Percentiles rank a stretch among this genome's conserved stretches.
Conservation (phyloP, 768 basidiomycete genomes). For the Filobasidium floriforme region DNA sequence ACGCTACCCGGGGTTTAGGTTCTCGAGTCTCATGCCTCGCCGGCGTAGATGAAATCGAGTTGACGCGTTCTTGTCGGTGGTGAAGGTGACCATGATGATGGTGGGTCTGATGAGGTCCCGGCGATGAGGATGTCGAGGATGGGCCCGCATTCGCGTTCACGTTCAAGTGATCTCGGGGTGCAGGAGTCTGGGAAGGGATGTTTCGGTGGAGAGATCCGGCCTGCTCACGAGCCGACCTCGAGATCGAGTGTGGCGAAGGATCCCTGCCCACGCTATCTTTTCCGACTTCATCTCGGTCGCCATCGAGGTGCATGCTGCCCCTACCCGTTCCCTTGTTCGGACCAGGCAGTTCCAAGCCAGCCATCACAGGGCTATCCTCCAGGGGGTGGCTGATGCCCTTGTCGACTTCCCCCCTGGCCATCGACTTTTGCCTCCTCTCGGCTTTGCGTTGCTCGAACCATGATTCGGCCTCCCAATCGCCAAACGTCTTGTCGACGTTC, state of each 20-base stretch:
- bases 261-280: slow-evolving; percentile 3
- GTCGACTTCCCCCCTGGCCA: slow-evolving; percentile 5
- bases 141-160: not conserved
- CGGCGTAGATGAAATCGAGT: slow-evolving; percentile 42
- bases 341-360: slow-evolving; percentile 7
- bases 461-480: slow-evolving; percentile 7
- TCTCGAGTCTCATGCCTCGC: slow-evolving; percentile 47
- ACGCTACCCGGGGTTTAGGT: slow-evolving; percentile 50
- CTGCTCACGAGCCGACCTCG: not conserved
- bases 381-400: slow-evolving; percentile 22
- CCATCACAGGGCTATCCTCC: slow-evolving; percentile 21
- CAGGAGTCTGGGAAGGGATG: not conserved
- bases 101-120: slow-evolving; percentile 6
- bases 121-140: not conserved
- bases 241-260: slow-evolving; percentile 13
- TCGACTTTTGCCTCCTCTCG: not conserved
- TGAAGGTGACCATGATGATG: slow-evolving; percentile 3
- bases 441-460: slow-evolving; percentile 10
- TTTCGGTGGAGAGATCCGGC: not conserved
- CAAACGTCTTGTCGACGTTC: slow-evolving; percentile 49
- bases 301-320: slow-evolving; percentile 4
- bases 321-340: not conserved
- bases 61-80: slow-evolving; percentile 43
- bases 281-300: not conserved
- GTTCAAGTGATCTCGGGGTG: not conserved